Percentiles rank a stretch among this genome's conserved stretches.
phyloP scores from a whole-genome alignment of 2,329 filamentous ascomycete genomes.

The Monilinia fructigena region DNA sequence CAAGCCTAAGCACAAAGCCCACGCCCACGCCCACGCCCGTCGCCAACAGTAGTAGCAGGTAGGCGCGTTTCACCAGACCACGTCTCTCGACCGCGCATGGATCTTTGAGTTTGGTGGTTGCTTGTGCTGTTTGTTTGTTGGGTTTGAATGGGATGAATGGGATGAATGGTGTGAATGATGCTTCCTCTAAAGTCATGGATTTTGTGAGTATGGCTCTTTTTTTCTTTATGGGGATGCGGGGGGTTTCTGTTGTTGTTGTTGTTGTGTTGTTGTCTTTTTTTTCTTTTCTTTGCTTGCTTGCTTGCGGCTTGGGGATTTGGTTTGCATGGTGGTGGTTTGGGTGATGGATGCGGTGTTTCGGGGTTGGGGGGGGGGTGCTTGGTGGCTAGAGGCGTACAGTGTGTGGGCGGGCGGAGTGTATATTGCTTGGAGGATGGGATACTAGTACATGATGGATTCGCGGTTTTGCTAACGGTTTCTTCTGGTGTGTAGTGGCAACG shows the following conservation, averaged over 20 bases:
- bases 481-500: conserved; percentile 57
- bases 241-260: too few relatives aligned
- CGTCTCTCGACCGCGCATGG: conserved; percentile 5
- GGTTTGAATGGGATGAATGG: background rate
- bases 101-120: too few relatives aligned
- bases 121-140: too few relatives aligned
- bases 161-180: conserved; percentile 26
- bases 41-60: background rate
- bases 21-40: too few relatives aligned
- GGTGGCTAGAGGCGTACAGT: background rate
- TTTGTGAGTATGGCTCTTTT: conserved; percentile 18
- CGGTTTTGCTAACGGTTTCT: conserved; percentile 26
- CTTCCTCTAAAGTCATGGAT: conserved; percentile 34
- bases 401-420: background rate
- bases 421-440: background rate
- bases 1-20: too few relatives aligned
- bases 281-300: too few relatives aligned
- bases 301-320: too few relatives aligned
- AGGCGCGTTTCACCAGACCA: conserved; percentile 7
- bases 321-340: too few relatives aligned
- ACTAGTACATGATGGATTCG: background rate
- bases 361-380: too few relatives aligned
- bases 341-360: background rate
- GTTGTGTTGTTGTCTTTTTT: too few relatives aligned
- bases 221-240: background rate